Base-by-base conservation (phyloP, 371 early-diverging fungal genomes). In the Haplosporangium sp. region DNA sequence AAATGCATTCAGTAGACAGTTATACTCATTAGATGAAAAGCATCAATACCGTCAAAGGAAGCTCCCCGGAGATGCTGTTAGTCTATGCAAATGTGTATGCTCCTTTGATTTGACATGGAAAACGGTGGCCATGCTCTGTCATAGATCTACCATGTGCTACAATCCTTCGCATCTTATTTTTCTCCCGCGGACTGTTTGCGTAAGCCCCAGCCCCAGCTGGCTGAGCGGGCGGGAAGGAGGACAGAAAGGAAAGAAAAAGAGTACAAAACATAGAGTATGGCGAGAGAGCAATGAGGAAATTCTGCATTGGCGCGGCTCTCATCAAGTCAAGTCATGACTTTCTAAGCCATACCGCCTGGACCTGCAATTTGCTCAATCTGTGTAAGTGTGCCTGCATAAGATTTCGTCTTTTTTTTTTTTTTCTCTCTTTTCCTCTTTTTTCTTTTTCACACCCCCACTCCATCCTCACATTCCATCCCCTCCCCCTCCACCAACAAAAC, bases 341-440 rank as follows among this genome's bases (percentile, higher is more conserved):
- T 29, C 29, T 29, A 29, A 29, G 29, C 29, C 29, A 29, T 29
- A 29, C 29, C 29, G 29, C 29, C 29, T 29, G 29, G 29, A 29
- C 29, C 29, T 4, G 29, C 29, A 29, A 29, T 6, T 46, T 57
- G 18, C 21, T 43, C 48, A 48, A 11, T 46, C 6, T 41, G 21
- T 40, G 9, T n/a, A 10, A 29, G 29, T 20, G 36, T 3, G 23
- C 6, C 9, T 50, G 14, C 48, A 37, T 60, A 48, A 14, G 42
- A 21, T 43, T 29, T 56, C n/a, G 42, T 38, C 61, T 14, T 23
- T 41, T 46, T 14, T 47, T 23, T 54, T 54, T 52, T 54, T 51
- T 57, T 57, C 50, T 38, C 48, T 57, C 48, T 66, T 37, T 21
- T 42, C 42, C 41, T 59, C 40, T 20, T 54, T 52, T 60, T 40